phyloP scores from a whole-genome alignment of 2,329 filamentous ascomycete species.

The Fusarium nurragi region DNA sequence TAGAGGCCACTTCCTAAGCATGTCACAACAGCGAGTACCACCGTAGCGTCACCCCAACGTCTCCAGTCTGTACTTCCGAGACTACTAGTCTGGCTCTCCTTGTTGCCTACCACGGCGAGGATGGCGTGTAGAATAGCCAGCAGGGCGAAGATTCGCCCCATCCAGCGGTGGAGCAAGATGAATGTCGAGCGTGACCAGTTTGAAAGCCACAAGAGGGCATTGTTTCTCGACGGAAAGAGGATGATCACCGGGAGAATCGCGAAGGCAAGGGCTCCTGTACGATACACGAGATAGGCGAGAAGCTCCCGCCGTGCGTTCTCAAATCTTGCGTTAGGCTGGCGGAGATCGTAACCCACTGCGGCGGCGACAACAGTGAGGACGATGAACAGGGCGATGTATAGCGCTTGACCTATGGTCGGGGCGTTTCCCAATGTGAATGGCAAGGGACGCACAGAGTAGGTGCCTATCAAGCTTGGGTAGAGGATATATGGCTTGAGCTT shows the following conservation, averaged over 20 bases:
- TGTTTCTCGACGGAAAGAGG: slow-evolving; percentile 4
- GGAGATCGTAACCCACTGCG: neutral
- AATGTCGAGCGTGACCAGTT: slow-evolving; percentile 14
- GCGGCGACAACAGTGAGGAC: neutral
- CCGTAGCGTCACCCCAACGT: neutral
- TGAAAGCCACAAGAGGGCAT: neutral
- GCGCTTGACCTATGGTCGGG: slow-evolving; percentile 3
- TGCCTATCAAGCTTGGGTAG: slow-evolving; percentile 17
- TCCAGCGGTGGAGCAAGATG: slow-evolving; percentile 9
- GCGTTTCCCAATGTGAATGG: slow-evolving; percentile 14
- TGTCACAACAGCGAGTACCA: neutral
- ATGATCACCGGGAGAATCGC: slow-evolving; percentile 3
- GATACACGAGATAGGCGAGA: slow-evolving; percentile 3
- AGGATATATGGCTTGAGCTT: slow-evolving; percentile 17
- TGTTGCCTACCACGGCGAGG: neutral
- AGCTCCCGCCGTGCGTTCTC: neutral
- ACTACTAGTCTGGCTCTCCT: neutral
- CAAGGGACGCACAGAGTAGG: slow-evolving; percentile 6
- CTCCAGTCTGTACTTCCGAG: neutral
- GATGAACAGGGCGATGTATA: neutral
- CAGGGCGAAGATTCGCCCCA: slow-evolving; percentile 6
- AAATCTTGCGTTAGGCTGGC: slow-evolving; percentile 1
- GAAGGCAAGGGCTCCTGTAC: slow-evolving; percentile 8
- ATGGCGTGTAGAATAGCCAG: slow-evolving; percentile 6
- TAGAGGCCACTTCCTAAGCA: neutral